Base-by-base conservation (phyloP, 2,329 filamentous ascomycete species). In the Ophidiomyces ophidiicola region DNA sequence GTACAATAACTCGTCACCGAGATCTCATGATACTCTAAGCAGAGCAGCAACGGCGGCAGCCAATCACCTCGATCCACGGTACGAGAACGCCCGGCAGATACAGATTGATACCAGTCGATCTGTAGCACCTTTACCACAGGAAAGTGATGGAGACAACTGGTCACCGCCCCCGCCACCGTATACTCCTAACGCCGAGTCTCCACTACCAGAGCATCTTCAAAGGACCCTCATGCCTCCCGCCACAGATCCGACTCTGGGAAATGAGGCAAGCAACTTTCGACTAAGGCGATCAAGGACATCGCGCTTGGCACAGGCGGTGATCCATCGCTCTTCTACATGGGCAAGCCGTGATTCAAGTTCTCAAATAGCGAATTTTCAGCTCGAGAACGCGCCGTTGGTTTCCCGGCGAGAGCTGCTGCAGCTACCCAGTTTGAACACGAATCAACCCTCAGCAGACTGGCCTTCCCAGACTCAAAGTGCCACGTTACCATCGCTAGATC, bases 91-190 rank as follows among this genome's bases (percentile, higher is more conserved):
- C 11, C 42, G 41, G 17, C 41, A 41, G n/a, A 28, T 37, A 15
- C 33, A 26, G 6, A 36, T 39, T 8, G 36, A 29, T 4, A 23
- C 21, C 8, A 17, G 31, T 2, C 33, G 44, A 32, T 77, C 78
- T 5, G 69, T 78, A 29, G 68, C 73, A 29, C 80, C 87, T 51
- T 71, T 85, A 49, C 83, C 83, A 3, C 82, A 90, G 56, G 83
- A 90, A 58, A 88, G 82, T 46, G 83, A 90, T 55, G 82, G 83
- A 3, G 84, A 90, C 51, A 84, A 87, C 50, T 92, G 84, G 84
- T 80, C 86, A 3, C 82, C 83, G 4, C 84, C 84, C 4, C 84
- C 84, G 6, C 84, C 84, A 2, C 82, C 82, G 1, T 92, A 92
- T 44, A 56, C 52, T 15, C 56, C 50, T 6, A 53, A 62, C 29